Conservation (phyloP, 1,139 yeast species). For the Candida albicans region DNA sequence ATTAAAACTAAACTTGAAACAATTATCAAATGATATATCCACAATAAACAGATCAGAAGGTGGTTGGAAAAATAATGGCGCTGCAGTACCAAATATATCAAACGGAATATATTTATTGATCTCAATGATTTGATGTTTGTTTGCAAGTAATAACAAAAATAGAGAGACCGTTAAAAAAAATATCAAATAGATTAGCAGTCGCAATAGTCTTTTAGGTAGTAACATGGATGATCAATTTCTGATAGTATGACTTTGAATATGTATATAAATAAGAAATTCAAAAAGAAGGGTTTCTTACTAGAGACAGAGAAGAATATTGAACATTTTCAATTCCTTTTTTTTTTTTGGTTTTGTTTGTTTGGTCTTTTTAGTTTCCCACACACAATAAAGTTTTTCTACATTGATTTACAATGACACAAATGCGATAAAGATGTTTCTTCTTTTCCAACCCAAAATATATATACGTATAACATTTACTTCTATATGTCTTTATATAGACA, state of each 20-base stretch:
- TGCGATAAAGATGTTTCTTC: no score
- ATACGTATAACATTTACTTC: no score
- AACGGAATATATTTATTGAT: conserved; percentile 31
- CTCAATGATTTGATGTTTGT: conserved; percentile 30
- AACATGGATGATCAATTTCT: conserved; percentile 1
- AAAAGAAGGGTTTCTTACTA: background rate
- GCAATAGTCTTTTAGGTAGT: conserved; percentile 8
- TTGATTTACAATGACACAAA: no score
- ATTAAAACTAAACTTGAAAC: conserved; percentile 27
- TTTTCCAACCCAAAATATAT: no score
- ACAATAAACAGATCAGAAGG: conserved; percentile 36
- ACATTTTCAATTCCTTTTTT: no score
- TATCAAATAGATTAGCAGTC: conserved; percentile 5
- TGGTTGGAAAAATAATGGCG: conserved; percentile 45
- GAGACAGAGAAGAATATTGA: no score
- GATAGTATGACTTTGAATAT: background rate
- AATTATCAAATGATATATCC: conserved; percentile 35
- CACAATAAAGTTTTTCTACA: no score
- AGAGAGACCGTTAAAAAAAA: conserved; percentile 19
- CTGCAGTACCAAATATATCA: conserved; percentile 18
- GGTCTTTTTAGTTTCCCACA: no score
- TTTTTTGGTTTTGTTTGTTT: no score
- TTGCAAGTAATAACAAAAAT: conserved; percentile 31
- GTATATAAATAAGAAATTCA: background rate
- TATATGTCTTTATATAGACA: no score